Base-by-base conservation (phyloP, 2,329 filamentous ascomycete genomes). In the Neofusicoccum sp. region DNA sequence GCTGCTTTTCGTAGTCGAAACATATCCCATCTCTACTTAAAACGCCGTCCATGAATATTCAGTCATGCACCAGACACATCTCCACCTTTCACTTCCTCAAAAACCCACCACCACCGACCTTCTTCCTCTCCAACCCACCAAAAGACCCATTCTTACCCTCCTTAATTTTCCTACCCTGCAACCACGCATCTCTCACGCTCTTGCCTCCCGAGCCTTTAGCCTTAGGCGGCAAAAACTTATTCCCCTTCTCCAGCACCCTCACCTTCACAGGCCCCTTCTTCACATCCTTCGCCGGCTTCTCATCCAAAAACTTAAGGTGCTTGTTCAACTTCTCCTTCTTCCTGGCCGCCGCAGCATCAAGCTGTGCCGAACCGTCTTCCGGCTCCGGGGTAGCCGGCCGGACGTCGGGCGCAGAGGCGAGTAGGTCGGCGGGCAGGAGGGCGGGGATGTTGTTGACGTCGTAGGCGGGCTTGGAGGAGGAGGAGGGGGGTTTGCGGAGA, bases 381-480 rank as follows among this genome's bases (percentile, higher is more conserved):
- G 72, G 71, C 1, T 80, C 79, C 4, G 79, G 80, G 1, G 79
- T 82, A 2, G 79, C 79, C 4, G 80, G 78, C 29, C 80, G 76
- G 8, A 71, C 70, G 34, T 76, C 73, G 28, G 80, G 80, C 31
- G 79, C 78, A 12, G 78, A 77, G 56, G 80, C 80, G 54, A 85
- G 71, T 45, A 85, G 79, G 29, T 82, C 80, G 58, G 80, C 78
- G 4, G 83, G 83, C 37, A 85, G 79, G 28, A 84, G 76, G 43
- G 77, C 78, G 5, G 83, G 83, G 11, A 84, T 76, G 67, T 73
- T 70, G 49, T 66, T 71, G 71, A 69, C 74, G 70, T 66, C 73
- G 63, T 71, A 54, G 6, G 65, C 63, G 9, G 64, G 67, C n/a
- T 37, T 54, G 14, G 59, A 44, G 7, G 22, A 22, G 7, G 22